Base-by-base conservation (phyloP, 352 stramenopile species). In the Globisporangium camurandrum region DNA sequence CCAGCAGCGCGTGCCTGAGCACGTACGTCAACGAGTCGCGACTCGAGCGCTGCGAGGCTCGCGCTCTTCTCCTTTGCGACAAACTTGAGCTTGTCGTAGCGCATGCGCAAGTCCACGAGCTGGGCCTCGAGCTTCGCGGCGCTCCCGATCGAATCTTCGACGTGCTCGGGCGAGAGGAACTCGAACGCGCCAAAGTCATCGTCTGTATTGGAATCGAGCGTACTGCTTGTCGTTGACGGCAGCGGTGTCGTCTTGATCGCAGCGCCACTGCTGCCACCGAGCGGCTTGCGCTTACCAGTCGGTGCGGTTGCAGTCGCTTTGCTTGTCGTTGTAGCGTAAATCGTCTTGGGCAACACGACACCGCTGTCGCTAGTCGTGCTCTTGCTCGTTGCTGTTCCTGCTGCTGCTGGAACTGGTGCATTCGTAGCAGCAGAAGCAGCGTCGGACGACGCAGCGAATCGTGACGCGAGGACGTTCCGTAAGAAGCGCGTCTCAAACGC, bases 21-120 rank as follows among this genome's bases (percentile, higher is more conserved):
- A 27, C 68, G 64, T 4, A 61, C 64, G 39, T 92, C 81, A 39
- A 70, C 44, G 19, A 92, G 62, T 24, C 70, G 69, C 38, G 75
- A 86, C 40, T 88, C 78, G 24, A 92, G 62, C 9, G 48, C 48
- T 40, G 62, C 55, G 0, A 90, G 59, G 7, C 57, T 57, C 30
- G 72, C 67, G 9, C 57, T 67, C 52, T 75, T 76, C 47, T 88
- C 80, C 10, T 82, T 80, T 2, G 61, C 57, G 2, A 53, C 47
- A 46, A 87, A 92, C 49, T 84, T 86, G 38, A 86, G 64, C 60
- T 86, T 76, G 67, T 92, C 78, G 60, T 86, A 83, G 33, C 71
- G 67, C 56, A 66, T 67, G 8, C 80, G 80, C n/a, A 92, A 57
- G 34, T 86, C 77, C 57, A 86, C 54, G 16, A 92, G 47, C 46